A percentile compares a stretch with the other conserved stretches of the same genome.
Conservation (phyloP, 352 stramenopile species). For the Phytophthora sp. region DNA sequence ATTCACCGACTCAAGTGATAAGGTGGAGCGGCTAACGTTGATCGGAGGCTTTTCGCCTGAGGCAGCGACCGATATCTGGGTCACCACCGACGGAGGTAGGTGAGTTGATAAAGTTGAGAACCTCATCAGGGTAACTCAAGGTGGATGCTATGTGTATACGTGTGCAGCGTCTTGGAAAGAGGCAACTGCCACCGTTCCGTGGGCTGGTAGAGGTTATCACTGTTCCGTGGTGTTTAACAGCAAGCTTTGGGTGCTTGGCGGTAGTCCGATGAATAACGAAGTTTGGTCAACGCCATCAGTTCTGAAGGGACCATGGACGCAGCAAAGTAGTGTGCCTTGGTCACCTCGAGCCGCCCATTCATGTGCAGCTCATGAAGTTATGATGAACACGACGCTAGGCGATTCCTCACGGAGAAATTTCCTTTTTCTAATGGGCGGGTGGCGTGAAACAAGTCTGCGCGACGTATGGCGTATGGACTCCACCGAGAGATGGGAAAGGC, state of each 20-base stretch:
- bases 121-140: not conserved
- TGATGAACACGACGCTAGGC: constrained; percentile 56
- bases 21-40: constrained; percentile 59
- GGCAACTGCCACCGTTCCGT: constrained; percentile 38
- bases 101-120: not conserved
- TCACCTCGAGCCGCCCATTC: constrained; percentile 59
- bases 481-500: constrained; percentile 41
- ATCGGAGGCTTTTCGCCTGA: constrained; percentile 80
- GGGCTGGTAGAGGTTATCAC: constrained; percentile 73
- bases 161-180: constrained; percentile 54
- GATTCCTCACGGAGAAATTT: constrained; percentile 57
- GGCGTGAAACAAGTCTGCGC: constrained; percentile 62
- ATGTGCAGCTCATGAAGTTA: constrained; percentile 58
- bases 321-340: constrained; percentile 58
- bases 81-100: constrained; percentile 66
- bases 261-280: constrained; percentile 81
- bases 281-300: constrained; percentile 77
- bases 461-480: constrained; percentile 80
- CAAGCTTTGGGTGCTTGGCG: constrained; percentile 74
- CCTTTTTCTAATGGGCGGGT: constrained; percentile 73
- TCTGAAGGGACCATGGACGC: constrained; percentile 55
- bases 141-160: not conserved
- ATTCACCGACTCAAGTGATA: constrained; percentile 61
- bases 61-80: constrained; percentile 78
- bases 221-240: constrained; percentile 67